A percentile compares a stretch with the other conserved stretches of the same genome.
phyloP scores from a whole-genome alignment of 495 filamentous ascomycete genomes.

The Penicillium herquei region DNA sequence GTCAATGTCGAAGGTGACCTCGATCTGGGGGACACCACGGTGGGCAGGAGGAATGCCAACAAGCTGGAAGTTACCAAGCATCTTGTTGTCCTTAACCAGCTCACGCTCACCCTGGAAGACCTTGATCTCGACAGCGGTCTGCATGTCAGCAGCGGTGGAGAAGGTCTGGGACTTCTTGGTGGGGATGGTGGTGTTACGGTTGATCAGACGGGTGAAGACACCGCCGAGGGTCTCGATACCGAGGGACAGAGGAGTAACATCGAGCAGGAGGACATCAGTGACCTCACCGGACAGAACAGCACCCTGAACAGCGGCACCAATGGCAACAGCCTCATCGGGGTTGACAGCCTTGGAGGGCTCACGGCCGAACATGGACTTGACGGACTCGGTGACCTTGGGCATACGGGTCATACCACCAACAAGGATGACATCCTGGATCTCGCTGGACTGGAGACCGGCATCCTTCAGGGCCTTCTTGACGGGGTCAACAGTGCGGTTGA shows the following conservation, averaged over 20 bases:
- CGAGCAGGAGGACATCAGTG: slow-evolving; percentile 91
- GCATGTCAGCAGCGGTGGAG: slow-evolving; percentile 98
- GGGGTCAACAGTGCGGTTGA: slow-evolving; percentile 82
- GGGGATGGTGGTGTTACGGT: slow-evolving; percentile 99
- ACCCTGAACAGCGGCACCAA: slow-evolving; percentile 97
- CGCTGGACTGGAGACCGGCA: slow-evolving; percentile 87
- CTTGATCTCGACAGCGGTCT: slow-evolving; percentile 99
- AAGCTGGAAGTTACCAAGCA: slow-evolving; percentile 99
- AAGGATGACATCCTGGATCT: slow-evolving; percentile 98
- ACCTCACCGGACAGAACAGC: slow-evolving; percentile 96
- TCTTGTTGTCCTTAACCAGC: slow-evolving; percentile 98
- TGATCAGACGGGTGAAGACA: slow-evolving; percentile 99
- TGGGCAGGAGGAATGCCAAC: slow-evolving; percentile 96
- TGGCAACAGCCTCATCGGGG: slow-evolving; percentile 98
- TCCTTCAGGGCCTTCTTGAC: slow-evolving; percentile 98
- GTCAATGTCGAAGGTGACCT: slow-evolving; percentile 99
- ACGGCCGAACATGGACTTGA: slow-evolving; percentile 96
- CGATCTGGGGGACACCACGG: slow-evolving; percentile 95
- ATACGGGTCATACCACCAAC: slow-evolving; percentile 99
- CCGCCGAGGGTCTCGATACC: slow-evolving; percentile 99
- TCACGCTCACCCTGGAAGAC: slow-evolving; percentile 99
- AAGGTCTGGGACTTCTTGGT: slow-evolving; percentile 99
- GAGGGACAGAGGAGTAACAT: slow-evolving; percentile 96
- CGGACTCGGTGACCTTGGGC: slow-evolving; percentile 97
- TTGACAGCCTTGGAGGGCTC: slow-evolving; percentile 99